These are phyloP conservation scores for Glycyrrhiza uralensis DNA, from an alignment of 306 rosid genomes.

Conservation along the genomic window DNA sequence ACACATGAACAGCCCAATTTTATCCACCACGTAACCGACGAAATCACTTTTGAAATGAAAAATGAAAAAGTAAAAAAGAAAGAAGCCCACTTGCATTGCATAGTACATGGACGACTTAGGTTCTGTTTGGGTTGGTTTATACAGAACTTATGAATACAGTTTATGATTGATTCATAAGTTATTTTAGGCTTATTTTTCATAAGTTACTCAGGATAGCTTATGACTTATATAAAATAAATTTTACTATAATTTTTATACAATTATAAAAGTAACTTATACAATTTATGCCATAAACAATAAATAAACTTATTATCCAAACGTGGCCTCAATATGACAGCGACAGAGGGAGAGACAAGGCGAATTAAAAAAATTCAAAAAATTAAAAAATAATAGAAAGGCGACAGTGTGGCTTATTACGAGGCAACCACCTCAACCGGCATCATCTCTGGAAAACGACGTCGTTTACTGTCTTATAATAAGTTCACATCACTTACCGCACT, in stretches of 20 bases:
- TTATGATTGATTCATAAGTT: too few relatives aligned
- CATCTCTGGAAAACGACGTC: conserved; percentile 28
- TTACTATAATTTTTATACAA: too few relatives aligned
- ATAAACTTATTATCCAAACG: too few relatives aligned
- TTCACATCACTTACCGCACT: not conserved
- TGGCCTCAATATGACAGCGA: too few relatives aligned
- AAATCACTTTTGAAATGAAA: not conserved
- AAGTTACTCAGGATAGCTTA: too few relatives aligned
- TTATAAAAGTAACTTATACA: too few relatives aligned
- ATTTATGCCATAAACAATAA: too few relatives aligned
- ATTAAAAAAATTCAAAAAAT: not conserved
- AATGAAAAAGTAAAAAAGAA: not conserved
- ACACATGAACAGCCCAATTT: not conserved
- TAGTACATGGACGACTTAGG: not conserved
- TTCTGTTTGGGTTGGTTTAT: too few relatives aligned
- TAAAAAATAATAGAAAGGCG: not conserved
- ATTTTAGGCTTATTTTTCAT: too few relatives aligned
- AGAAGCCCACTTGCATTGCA: not conserved
- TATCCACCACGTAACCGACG: not conserved
- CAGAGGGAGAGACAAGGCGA: not conserved
- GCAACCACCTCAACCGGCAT: conserved; percentile 31
- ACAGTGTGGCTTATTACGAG: conserved; percentile 38
- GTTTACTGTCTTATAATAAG: not conserved
- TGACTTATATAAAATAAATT: too few relatives aligned
- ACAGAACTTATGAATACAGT: too few relatives aligned